Base-by-base conservation (phyloP, 306 rosid genomes). In the Quercus robur region DNA sequence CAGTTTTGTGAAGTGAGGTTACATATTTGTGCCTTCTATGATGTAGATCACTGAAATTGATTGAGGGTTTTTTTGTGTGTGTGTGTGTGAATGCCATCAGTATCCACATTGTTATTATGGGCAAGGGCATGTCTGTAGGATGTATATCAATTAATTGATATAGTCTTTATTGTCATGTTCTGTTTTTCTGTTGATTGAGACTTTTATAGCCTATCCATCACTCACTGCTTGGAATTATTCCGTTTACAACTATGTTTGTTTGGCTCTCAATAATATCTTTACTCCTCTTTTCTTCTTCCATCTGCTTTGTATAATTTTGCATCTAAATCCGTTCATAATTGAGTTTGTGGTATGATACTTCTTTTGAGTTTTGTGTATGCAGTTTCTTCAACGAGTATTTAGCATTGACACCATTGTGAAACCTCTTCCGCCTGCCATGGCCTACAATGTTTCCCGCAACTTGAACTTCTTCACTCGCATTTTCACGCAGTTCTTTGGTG, bases 401-500 rank as follows among this genome's bases (percentile, higher is more conserved):
- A 91, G 92, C 91, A 88, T 90, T 70, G 99, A 95, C 86, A 95
- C 99, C 5, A 2, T 91, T 28, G 98, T 95, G 85, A 95, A 95
- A 71, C 99, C 99, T 71, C 98, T 95, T 75, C 99, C 98, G 0
- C 89, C 97, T 1, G 87, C 83, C 84, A 93, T 95, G 94, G 92
- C 88, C 49, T 89, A 90, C 83, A 89, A 90, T 88, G 93, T 77
- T 52, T 93, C 98, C 81, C 96, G 96, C 86, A 93, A 95, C 89
- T 87, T 93, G 94, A 86, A 28, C 90, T 95, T 95, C 96, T 95
- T 95, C 90, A 93, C 99, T 0, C 92, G 98, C 78, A 95, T 95
- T 82, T 95, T 95, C 90, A 95, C 98, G 2, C 99, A 95, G 74
- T 95, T 95, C 86, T 38, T 38, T 6, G 44, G 44, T 38, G 44